Percentiles rank a stretch among this genome's conserved stretches.
Conservation (phyloP, 2,329 filamentous ascomycete genomes). For the Venturia asperata region DNA sequence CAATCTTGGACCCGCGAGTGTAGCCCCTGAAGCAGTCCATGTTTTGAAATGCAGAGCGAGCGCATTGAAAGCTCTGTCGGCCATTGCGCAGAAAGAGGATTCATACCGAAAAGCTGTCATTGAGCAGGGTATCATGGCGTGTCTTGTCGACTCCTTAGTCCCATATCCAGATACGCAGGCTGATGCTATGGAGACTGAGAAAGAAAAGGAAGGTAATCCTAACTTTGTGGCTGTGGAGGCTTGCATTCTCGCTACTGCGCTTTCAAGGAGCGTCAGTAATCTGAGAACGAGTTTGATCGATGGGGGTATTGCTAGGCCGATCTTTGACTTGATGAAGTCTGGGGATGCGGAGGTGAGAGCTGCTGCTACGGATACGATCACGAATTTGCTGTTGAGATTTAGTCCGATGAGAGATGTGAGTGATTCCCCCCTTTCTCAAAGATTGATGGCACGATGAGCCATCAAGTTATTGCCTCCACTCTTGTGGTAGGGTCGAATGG, state of each 20-base stretch:
- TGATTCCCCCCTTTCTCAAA: conserved; percentile 8
- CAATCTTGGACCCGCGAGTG: conserved; percentile 42
- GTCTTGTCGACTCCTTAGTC: conserved; percentile 76
- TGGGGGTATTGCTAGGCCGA: conserved; percentile 67
- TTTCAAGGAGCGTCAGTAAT: conserved; percentile 78
- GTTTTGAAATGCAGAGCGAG: conserved; percentile 70
- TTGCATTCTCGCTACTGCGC: conserved; percentile 70
- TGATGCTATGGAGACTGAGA: conserved; percentile 12
- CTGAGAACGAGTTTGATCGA: conserved; percentile 83
- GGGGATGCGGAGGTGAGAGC: conserved; percentile 72
- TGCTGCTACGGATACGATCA: conserved; percentile 75
- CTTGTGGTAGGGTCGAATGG: background rate
- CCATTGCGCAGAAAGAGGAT: conserved; percentile 73
- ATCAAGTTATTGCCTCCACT: background rate
- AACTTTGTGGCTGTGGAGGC: conserved; percentile 73
- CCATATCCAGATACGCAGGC: conserved; percentile 37
- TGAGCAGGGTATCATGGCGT: conserved; percentile 57
- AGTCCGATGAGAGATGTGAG: conserved; percentile 84
- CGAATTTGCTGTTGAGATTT: conserved; percentile 79
- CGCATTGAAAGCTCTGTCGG: conserved; percentile 70
- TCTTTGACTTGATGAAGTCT: conserved; percentile 69
- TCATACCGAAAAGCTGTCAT: conserved; percentile 76
- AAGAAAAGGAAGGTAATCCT: conserved; percentile 65
- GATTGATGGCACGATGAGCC: conserved; percentile 22
- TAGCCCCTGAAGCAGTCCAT: conserved; percentile 52